Evolutionary conservation across 192 early-diverging fungal genomes (phyloP).

Genomic region (Backusella circina): DNA sequence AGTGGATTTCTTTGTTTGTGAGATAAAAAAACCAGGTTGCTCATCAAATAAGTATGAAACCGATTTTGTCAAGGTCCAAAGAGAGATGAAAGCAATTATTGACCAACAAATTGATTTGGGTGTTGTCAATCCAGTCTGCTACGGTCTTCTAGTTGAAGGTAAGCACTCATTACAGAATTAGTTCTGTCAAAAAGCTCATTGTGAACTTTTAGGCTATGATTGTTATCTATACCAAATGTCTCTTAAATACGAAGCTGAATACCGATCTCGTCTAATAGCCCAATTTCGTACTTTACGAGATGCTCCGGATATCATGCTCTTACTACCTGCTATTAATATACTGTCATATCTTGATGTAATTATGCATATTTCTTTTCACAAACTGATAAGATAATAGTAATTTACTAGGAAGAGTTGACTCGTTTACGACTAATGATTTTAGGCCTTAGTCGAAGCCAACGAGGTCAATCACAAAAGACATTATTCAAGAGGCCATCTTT

Average conservation of each 20-base stretch:
- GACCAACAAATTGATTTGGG: not conserved
- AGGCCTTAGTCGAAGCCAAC: not conserved
- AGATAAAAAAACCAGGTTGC: not conserved
- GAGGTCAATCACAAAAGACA: not conserved
- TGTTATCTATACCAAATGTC: not conserved
- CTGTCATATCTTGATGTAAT: not conserved
- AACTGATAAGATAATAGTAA: not conserved
- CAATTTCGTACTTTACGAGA: not conserved
- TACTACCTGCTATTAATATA: not conserved
- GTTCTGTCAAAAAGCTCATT: not conserved
- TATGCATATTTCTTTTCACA: not conserved
- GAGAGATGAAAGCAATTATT: not conserved
- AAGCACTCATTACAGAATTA: not conserved
- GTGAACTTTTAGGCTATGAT: not conserved
- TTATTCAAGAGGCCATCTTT: not conserved
- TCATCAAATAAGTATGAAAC: not conserved
- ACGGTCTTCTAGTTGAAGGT: not conserved
- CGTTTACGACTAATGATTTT: not conserved
- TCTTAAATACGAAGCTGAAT: not conserved
- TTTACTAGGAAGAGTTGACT: not conserved
- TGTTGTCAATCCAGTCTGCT: not conserved
- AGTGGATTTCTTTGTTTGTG: not conserved
- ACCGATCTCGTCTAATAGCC: not conserved
- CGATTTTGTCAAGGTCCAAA: not conserved
- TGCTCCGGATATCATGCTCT: not conserved